Evolutionary conservation across 345 rosid species (phyloP), one percentile per base, ranked within the genome.

Genomic region (Salix dunnii): DNA sequence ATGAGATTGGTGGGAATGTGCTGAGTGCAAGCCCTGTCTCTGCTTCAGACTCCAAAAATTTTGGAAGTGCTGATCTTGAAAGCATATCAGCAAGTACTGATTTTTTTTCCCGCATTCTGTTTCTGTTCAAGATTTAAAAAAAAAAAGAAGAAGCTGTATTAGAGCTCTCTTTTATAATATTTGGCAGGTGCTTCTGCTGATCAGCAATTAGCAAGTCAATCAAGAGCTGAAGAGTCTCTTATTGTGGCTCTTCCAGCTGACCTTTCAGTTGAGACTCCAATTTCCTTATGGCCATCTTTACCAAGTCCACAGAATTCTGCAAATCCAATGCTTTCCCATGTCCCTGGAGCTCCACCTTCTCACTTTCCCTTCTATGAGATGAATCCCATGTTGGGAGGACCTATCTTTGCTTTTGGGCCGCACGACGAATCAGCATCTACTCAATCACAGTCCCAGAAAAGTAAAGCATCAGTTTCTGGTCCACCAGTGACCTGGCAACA

Each of bases 211-310:
- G 84, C 86, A 71, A 83, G 86, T 86, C 92, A 80, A 73, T 87
- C 94, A 49, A 91, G 87, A 79, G 89, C 86, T 38, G 99, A 94
- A 84, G 97, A 96, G 80, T 86, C 97, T 74, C 86, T 96, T 55
- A 89, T 79, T 83, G 93, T 96, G 53, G 85, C 99, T 74, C 96
- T 96, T 69, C 99, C 98, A 31, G 97, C 97, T 68, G 99, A 96
- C 85, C 97, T 96, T 51, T 92, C 97, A 70, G 92, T 94, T 67
- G 99, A 96, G 73, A 96, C 88, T 11, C 98, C 98, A 62, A 87
- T 94, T 62, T 89, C 98, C 71, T 48, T 91, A 74, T 96, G 98
- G 99, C 91, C 96, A 64, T 84, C 92, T 33, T 79, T 89, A 64
- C 88, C 90, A 14, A 88, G 92, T 84, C 94, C 96, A 27, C 98